These are phyloP conservation scores for Acanthamoeba sp. DNA, from an alignment of 208 protist species.

Conservation along the genomic window DNA sequence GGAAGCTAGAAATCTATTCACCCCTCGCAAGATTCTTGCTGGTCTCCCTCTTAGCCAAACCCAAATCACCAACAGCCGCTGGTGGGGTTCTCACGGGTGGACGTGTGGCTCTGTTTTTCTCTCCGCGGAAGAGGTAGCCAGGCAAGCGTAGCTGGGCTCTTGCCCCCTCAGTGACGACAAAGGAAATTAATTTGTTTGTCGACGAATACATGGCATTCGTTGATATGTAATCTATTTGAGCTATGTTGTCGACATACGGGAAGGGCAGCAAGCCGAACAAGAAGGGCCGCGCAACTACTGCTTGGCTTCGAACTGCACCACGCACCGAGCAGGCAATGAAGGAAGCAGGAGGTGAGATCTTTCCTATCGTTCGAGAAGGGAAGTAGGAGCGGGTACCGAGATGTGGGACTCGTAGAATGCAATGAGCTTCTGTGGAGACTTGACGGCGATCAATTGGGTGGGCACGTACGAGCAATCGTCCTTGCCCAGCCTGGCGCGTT, in stretches of 20 bases:
- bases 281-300: background rate
- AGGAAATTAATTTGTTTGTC: background rate
- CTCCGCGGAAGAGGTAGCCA: background rate
- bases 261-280: background rate
- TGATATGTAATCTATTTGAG: background rate
- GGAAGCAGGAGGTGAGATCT: too few relatives aligned
- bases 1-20: too few relatives aligned
- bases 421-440: constrained; percentile 51
- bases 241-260: too few relatives aligned
- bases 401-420: constrained; percentile 58
- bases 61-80: too few relatives aligned
- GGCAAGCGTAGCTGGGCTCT: background rate
- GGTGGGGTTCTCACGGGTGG: too few relatives aligned
- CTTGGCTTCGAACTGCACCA: background rate
- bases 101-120: background rate
- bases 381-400: background rate
- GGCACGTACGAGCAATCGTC: constrained; percentile 55
- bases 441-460: background rate
- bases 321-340: too few relatives aligned
- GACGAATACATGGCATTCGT: background rate
- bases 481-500: constrained; percentile 14
- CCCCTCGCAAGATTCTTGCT: too few relatives aligned
- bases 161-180: too few relatives aligned
- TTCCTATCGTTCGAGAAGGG: too few relatives aligned
- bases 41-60: too few relatives aligned